Conservation (phyloP, 2,329 filamentous ascomycete species). For the Aspergillus sergii region DNA sequence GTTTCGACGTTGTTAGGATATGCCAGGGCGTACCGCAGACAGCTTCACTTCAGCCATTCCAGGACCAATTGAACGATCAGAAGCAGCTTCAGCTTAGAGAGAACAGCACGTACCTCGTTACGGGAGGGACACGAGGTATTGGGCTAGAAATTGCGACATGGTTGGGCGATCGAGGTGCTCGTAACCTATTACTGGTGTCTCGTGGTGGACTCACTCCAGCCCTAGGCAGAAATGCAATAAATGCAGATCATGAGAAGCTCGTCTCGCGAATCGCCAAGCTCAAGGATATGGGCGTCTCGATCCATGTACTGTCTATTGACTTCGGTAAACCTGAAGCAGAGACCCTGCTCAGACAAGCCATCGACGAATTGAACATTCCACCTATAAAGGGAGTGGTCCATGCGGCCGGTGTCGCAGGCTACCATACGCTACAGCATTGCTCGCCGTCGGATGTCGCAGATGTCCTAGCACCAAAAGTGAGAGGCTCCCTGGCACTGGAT, state of each 20-base stretch:
- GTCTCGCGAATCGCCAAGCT: too few species aligned
- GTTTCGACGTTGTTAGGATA: too few species aligned
- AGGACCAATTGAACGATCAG: too few species aligned
- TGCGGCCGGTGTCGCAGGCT: conserved; percentile 43
- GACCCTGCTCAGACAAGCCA: conserved; percentile 19
- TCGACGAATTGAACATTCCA: conserved; percentile 32
- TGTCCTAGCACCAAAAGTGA: conserved; percentile 42
- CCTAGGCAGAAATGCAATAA: not conserved
- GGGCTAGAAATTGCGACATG: too few species aligned
- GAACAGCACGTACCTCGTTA: too few species aligned
- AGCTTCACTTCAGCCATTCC: too few species aligned
- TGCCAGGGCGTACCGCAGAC: too few species aligned
- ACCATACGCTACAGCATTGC: conserved; percentile 38
- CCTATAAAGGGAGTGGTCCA: conserved; percentile 47
- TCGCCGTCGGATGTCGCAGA: conserved; percentile 21
- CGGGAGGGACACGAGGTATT: too few species aligned
- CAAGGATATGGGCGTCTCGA: conserved; percentile 7
- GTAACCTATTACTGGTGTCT: too few species aligned
- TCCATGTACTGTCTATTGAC: conserved; percentile 39
- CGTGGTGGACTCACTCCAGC: not conserved
- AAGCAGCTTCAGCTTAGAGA: too few species aligned
- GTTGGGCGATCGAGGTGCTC: too few species aligned
- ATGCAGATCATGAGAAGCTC: too few species aligned
- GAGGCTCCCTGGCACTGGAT: conserved; percentile 19
- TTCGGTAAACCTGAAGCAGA: conserved; percentile 30